These are phyloP conservation scores for Plasmodium billcollinsi DNA, from an alignment of 169 alveolate genomes.

Conservation along the genomic window DNA sequence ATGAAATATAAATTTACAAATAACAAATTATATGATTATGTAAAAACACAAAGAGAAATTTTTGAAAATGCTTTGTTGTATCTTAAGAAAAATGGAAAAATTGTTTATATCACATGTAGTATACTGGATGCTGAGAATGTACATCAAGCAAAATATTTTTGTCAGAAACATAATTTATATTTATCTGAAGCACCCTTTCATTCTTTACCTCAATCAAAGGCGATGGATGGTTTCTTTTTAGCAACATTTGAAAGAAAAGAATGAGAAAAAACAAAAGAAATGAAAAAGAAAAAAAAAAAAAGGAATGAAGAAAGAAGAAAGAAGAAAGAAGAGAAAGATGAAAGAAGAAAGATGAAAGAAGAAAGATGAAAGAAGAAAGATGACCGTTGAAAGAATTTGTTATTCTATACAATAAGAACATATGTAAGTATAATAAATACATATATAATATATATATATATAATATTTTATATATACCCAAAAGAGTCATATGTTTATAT, in stretches of 20 bases:
- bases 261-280: neutral
- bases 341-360: neutral
- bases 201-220: slow-evolving; percentile 91
- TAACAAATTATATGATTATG: slow-evolving; percentile 78
- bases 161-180: slow-evolving; percentile 86
- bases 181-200: slow-evolving; percentile 89
- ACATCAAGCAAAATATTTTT: slow-evolving; percentile 84
- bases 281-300: too few relatives aligned
- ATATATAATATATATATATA: too few relatives aligned
- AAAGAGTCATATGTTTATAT: too few relatives aligned
- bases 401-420: too few relatives aligned
- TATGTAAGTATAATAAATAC: too few relatives aligned
- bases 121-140: slow-evolving; percentile 90
- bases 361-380: neutral
- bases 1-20: slow-evolving; percentile 90
- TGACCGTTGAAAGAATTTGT: neutral
- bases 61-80: slow-evolving; percentile 85
- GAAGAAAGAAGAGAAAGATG: neutral
- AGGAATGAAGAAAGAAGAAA: neutral
- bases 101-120: slow-evolving; percentile 94
- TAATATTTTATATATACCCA: too few relatives aligned
- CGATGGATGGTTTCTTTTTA: slow-evolving; percentile 95
- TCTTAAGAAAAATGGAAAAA: slow-evolving; percentile 89
- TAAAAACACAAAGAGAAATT: slow-evolving; percentile 85
- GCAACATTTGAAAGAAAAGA: slow-evolving; percentile 88